phyloP scores from a whole-genome alignment of 306 rosid species.

The Castanea crenata region DNA sequence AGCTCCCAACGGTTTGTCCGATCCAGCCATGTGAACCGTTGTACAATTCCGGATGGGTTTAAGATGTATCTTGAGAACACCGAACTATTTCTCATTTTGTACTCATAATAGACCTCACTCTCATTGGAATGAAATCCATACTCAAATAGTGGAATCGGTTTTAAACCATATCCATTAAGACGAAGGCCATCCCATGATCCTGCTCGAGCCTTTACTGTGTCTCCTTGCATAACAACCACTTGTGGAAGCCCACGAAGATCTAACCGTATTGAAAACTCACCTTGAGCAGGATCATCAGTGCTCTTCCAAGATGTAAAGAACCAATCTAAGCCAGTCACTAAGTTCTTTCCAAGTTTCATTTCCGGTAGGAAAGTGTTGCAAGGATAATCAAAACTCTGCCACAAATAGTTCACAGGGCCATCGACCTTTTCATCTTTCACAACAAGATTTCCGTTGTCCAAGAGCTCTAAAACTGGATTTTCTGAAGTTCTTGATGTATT shows the following conservation, averaged over 20 bases:
- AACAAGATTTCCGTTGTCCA: constrained; percentile 41
- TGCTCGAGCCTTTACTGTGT: not conserved
- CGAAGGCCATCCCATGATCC: constrained; percentile 28
- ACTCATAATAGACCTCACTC: constrained; percentile 9
- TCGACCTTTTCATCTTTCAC: constrained; percentile 15
- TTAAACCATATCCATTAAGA: not conserved
- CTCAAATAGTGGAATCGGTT: not conserved
- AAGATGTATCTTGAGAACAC: constrained; percentile 14
- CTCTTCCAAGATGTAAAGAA: constrained; percentile 37
- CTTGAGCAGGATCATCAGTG: constrained; percentile 44
- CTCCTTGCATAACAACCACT: not conserved
- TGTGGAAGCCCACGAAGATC: not conserved
- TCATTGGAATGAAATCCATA: constrained; percentile 6
- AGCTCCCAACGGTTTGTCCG: constrained; percentile 16
- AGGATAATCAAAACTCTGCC: constrained; percentile 60
- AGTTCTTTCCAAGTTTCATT: constrained; percentile 50
- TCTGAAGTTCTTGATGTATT: not conserved
- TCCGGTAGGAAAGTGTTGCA: constrained; percentile 39
- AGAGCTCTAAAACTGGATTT: constrained; percentile 24
- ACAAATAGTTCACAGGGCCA: constrained; percentile 10
- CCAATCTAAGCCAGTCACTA: constrained; percentile 21
- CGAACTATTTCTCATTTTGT: not conserved
- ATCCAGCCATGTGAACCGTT: constrained; percentile 26
- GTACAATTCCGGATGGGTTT: not conserved
- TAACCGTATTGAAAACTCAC: not conserved